These are phyloP conservation scores for Backusella westeae DNA, from an alignment of 192 early-diverging fungal species.

Conservation along the genomic window DNA sequence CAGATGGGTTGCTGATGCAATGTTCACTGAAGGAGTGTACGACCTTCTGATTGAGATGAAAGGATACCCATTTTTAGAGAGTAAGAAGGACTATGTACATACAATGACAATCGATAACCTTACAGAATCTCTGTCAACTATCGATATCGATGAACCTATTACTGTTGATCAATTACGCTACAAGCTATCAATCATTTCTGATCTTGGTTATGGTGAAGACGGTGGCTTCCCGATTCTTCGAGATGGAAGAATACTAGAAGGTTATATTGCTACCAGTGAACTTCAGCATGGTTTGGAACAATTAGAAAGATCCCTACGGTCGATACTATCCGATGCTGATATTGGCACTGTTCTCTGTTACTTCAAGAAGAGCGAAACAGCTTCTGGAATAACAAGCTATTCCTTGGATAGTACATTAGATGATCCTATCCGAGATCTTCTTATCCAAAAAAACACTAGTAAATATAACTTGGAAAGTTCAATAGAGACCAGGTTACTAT, in stretches of 20 bases:
- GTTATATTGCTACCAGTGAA: constrained; percentile 82
- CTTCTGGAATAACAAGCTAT: background rate
- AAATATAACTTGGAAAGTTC: background rate
- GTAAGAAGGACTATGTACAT: constrained; percentile 69
- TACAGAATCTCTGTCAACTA: constrained; percentile 62
- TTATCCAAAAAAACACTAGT: background rate
- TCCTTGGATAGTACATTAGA: background rate
- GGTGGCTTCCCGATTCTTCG: constrained; percentile 72
- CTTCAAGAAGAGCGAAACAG: background rate
- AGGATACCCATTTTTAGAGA: constrained; percentile 76
- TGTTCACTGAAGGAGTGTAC: constrained; percentile 63
- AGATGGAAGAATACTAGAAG: constrained; percentile 58
- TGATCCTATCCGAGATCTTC: background rate
- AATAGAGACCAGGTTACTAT: background rate
- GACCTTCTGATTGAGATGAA: constrained; percentile 67
- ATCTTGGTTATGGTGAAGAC: constrained; percentile 59
- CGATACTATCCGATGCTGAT: background rate
- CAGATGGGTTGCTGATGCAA: constrained; percentile 75
- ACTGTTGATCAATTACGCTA: constrained; percentile 52
- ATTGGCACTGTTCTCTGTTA: background rate
- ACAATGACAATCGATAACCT: constrained; percentile 58
- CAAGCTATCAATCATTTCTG: constrained; percentile 52
- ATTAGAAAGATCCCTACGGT: background rate
- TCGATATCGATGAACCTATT: constrained; percentile 63
- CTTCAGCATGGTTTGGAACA: constrained; percentile 67